Conservation (phyloP, 2,329 filamentous ascomycete species). For the Penicillium aurantiogriseum region DNA sequence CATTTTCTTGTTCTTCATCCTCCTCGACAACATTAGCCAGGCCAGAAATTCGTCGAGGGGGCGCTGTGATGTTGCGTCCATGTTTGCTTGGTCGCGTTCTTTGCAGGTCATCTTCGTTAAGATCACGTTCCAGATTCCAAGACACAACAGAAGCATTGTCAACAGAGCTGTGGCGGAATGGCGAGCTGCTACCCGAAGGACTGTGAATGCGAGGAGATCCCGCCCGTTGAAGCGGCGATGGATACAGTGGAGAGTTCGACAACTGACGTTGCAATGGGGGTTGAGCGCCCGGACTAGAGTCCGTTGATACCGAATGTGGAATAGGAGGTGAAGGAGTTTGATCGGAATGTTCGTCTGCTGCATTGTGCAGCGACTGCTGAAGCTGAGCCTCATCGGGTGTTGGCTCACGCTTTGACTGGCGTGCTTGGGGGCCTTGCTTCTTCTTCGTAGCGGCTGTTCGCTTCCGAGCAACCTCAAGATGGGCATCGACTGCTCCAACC, state of each 20-base stretch:
- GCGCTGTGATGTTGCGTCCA: constrained; percentile 36
- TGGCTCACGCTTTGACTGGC: constrained; percentile 29
- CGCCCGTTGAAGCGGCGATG: constrained; percentile 26
- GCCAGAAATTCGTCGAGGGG: constrained; percentile 37
- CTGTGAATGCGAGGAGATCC: constrained; percentile 14
- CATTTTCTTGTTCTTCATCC: constrained; percentile 26
- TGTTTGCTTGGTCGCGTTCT: constrained; percentile 31
- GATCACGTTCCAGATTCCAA: constrained; percentile 36
- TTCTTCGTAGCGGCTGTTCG: constrained; percentile 23
- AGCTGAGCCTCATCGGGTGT: constrained; percentile 38
- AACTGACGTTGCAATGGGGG: constrained; percentile 22
- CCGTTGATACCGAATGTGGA: constrained; percentile 33
- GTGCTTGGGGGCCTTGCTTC: constrained; percentile 5
- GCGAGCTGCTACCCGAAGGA: constrained; percentile 21
- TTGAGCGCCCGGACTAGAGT: constrained; percentile 30
- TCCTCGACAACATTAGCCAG: constrained; percentile 32
- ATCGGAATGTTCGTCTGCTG: constrained; percentile 26
- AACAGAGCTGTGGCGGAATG: constrained; percentile 24
- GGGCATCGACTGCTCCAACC: constrained; percentile 35
- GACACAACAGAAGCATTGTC: constrained; percentile 38
- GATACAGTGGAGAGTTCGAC: constrained; percentile 29
- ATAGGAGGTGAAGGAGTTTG: constrained; percentile 37
- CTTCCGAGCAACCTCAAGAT: constrained; percentile 24
- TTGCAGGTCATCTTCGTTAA: constrained; percentile 38
- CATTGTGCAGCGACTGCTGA: constrained; percentile 29